Base-by-base conservation (phyloP, 139 green algal species). In the Spirogloea muscicola region DNA sequence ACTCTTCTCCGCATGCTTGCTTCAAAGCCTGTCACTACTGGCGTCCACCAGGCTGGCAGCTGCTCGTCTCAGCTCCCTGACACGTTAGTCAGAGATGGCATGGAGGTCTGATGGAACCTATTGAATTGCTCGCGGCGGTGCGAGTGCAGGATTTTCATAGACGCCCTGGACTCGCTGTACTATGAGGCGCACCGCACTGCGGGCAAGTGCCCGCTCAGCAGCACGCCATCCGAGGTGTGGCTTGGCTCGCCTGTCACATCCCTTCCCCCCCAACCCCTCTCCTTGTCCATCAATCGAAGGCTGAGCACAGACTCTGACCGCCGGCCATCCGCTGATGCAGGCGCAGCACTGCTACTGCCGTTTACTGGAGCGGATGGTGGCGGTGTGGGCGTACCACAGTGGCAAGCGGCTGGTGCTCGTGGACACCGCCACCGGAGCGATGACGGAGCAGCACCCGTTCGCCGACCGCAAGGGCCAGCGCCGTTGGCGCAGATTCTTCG, bases 331-430 rank as follows among this genome's bases (percentile, higher is more conserved):
- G n/a, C n/a, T n/a, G n/a, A n/a, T n/a, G 9, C 69, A 78, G 69
- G 16, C 37, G 34, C 13, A 18, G 44, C 62, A 80, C 64, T 80
- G 72, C 64, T 80, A 76, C 49, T 80, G 62, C 49, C 63, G 63
- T 7, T 29, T 80, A 36, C 41, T 80, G 36, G 72, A 80, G 33
- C 27, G 62, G 0, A 62, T 80, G 0, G 38, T 80, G 3, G 77
- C 76, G 40, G 63, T 80, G 33, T 80, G 72, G 72, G 72, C 72
- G 3, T 80, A 76, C 49, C 72, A 80, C 49, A 77, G 63, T 25
- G 38, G 72, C 25, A 38, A 42, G 33, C 48, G 63, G 6, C 44
- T 80, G 29, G 21, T 80, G 27, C 64, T 48, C 41, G 16, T 80
- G 0, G 37, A 80, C 4, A 40, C 33, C 52, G 39, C 16, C 33